Conservation (phyloP, 768 basidiomycete genomes). For the Leccinum pellstonianum region DNA sequence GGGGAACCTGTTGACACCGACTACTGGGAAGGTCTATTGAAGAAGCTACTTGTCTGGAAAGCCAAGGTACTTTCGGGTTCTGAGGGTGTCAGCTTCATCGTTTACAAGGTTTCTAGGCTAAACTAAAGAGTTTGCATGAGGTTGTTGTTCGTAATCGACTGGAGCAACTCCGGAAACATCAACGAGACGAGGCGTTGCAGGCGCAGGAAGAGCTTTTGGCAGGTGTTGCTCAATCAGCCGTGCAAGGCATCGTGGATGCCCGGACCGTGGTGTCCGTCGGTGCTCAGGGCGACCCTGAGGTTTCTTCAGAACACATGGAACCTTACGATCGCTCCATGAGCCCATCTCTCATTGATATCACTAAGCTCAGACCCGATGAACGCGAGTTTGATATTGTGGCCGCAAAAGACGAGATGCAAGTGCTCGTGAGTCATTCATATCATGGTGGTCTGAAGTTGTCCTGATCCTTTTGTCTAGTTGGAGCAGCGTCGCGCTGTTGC, state of each 20-base stretch:
- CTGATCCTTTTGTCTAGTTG: slow-evolving; percentile 40
- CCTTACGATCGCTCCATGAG: slow-evolving; percentile 86
- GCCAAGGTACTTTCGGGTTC: slow-evolving; percentile 63
- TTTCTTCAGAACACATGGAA: slow-evolving; percentile 63
- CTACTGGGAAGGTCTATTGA: slow-evolving; percentile 93
- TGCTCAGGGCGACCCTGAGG: slow-evolving; percentile 36
- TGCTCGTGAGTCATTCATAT: slow-evolving; percentile 50
- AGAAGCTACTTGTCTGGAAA: slow-evolving; percentile 94
- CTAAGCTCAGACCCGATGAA: slow-evolving; percentile 70
- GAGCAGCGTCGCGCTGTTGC: slow-evolving; percentile 79
- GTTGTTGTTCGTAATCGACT: slow-evolving; percentile 95
- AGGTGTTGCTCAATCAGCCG: slow-evolving; percentile 65
- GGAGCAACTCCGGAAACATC: slow-evolving; percentile 92
- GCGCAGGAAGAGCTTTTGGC: slow-evolving; percentile 89
- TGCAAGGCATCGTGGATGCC: slow-evolving; percentile 39
- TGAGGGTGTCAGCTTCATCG: background rate
- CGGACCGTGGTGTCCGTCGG: slow-evolving; percentile 37
- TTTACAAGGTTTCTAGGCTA: slow-evolving; percentile 56
- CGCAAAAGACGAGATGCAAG: slow-evolving; percentile 59
- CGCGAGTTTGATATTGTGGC: slow-evolving; percentile 76
- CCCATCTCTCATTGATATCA: slow-evolving; percentile 71
- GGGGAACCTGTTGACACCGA: slow-evolving; percentile 96
- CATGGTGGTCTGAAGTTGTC: background rate
- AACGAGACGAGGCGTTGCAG: slow-evolving; percentile 92
- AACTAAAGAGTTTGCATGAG: slow-evolving; percentile 89